phyloP scores from a whole-genome alignment of 139 green algal genomes.

The Closterium sp. region DNA sequence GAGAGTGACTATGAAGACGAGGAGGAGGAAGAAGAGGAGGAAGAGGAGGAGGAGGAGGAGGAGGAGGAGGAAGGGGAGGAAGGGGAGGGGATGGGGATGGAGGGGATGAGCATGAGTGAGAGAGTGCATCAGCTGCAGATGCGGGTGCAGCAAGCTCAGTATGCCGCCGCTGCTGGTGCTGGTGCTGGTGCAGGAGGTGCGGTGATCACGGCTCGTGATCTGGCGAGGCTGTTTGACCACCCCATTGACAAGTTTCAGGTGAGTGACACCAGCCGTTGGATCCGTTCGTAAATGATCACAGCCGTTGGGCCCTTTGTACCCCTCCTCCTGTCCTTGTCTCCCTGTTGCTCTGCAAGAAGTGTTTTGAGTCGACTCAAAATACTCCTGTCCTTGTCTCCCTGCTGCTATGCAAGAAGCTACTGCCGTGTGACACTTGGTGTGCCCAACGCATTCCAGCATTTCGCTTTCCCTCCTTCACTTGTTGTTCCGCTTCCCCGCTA shows the following conservation, averaged over 20 bases:
- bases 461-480: too few species aligned
- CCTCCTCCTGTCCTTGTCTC: not conserved
- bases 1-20: slow-evolving; percentile 16
- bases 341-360: too few species aligned
- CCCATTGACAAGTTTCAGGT: slow-evolving; percentile 52
- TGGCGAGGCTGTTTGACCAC: slow-evolving; percentile 38
- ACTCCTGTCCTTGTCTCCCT: too few species aligned
- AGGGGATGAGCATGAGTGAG: slow-evolving; percentile 15
- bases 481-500: too few species aligned
- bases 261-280: not conserved
- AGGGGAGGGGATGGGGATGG: not conserved
- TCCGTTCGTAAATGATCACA: not conserved
- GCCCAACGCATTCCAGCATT: too few species aligned
- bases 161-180: not conserved
- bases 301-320: not conserved
- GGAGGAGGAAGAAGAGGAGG: slow-evolving; percentile 12
- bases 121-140: slow-evolving; percentile 33
- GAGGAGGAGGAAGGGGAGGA: not conserved
- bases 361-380: too few species aligned
- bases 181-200: not conserved
- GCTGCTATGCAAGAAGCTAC: too few species aligned
- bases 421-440: too few species aligned
- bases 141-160: not conserved
- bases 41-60: not conserved
- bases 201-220: slow-evolving; percentile 14